These are phyloP conservation scores for Aspergillus cristatus DNA, from an alignment of 495 filamentous ascomycete genomes.

Conservation along the genomic window DNA sequence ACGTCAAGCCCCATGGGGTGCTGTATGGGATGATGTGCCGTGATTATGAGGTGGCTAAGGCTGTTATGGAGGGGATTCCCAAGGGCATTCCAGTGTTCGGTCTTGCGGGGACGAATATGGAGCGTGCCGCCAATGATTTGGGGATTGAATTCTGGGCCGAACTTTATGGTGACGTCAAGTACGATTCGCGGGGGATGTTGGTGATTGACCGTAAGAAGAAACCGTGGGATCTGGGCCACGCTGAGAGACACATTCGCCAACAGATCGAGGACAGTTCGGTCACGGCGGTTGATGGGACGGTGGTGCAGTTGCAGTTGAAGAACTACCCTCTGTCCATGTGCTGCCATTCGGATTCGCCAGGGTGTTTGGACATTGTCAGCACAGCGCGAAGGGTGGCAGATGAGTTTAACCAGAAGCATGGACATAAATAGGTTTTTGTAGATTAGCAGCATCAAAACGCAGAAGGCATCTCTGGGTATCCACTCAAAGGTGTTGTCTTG, in stretches of 20 bases:
- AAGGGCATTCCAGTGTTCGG: constrained; percentile 47
- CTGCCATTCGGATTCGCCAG: constrained; percentile 47
- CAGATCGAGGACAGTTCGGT: constrained; percentile 38
- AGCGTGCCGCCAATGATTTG: constrained; percentile 42
- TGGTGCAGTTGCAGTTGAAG: constrained; percentile 35
- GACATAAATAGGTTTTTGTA: constrained; percentile 7
- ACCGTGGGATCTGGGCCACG: constrained; percentile 37
- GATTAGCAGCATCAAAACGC: too few relatives aligned
- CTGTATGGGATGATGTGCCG: constrained; percentile 50
- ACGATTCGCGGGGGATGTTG: constrained; percentile 38
- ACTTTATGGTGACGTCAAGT: constrained; percentile 51
- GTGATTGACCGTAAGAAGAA: constrained; percentile 50
- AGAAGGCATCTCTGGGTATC: too few relatives aligned
- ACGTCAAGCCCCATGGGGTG: constrained; percentile 52
- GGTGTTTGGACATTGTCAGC: constrained; percentile 42
- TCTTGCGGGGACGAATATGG: constrained; percentile 44
- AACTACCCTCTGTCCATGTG: constrained; percentile 41
- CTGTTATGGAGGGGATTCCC: constrained; percentile 42
- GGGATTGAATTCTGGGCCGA: constrained; percentile 49
- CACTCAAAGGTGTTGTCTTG: too few relatives aligned
- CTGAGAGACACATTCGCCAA: constrained; percentile 35
- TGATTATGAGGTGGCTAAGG: constrained; percentile 40
- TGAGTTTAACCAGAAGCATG: constrained; percentile 29
- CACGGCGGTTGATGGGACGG: constrained; percentile 34
- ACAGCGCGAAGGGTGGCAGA: constrained; percentile 31